Base-by-base conservation (phyloP, 78 protist species). In the Dictyostelium citrinum region DNA sequence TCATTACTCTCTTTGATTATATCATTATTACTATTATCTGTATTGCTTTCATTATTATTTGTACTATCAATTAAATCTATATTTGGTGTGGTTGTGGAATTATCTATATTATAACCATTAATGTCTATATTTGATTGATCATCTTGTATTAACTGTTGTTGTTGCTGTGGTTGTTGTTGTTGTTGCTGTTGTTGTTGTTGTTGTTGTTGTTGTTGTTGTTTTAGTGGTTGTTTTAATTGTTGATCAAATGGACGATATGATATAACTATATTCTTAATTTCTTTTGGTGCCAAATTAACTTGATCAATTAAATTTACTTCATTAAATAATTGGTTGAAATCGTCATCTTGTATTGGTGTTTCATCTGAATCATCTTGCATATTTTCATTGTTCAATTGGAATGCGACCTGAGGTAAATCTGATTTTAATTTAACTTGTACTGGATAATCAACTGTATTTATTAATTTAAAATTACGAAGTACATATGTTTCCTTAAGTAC, bases 341-440 rank as follows among this genome's bases (percentile, higher is more conserved):
- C 96, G n/a, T 78, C 86, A 45, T 83, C 95, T 43, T 79, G 84
- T 24, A 77, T 79, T 29, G 77, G 76, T 16, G 68, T 61, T 55
- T 81, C 82, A 33, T 68, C 84, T 0, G 76, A 81, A 35, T 80
- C 84, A 35, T 88, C 93, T 45, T 88, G 96, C 74, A 96, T 58
- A 82, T 96, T 96, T 55, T 83, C 93, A 68, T 95, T 95, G 22
- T 10, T 35, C 24, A 64, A n/a, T 68, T 95, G 97, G 22, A 95
- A 95, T 55, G 81, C 88, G 22, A 95, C 31, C 39, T 90, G 95
- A 8, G 46, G n/a, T 17, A 95, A 45, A 58, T 71, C 91, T 29
- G 93, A 76, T 78, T 81, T 76, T 24, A 95, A 75, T 10, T 67
- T 61, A 51, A 95, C 95, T 33, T 33, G 7, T 3, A 90, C 51